A percentile compares a stretch with the other conserved stretches of the same genome.
Conservation (phyloP, 495 filamentous ascomycete species). For the Glutinoglossum americanum region DNA sequence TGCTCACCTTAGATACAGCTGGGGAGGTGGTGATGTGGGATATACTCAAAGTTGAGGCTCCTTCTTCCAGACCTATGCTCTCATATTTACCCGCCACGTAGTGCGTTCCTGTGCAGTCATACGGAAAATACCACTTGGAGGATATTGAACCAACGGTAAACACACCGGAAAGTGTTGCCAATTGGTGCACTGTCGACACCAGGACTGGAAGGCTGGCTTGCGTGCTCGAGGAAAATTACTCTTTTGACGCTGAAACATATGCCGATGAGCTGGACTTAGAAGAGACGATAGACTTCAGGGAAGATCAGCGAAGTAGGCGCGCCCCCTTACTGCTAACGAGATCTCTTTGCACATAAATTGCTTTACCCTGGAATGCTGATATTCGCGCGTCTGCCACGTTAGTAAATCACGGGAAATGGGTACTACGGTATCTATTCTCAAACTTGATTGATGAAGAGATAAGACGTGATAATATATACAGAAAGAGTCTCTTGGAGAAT, state of each 20-base stretch:
- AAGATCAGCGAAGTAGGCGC: slow-evolving; percentile 92
- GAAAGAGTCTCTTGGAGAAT: slow-evolving; percentile 36
- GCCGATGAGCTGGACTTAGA: slow-evolving; percentile 62
- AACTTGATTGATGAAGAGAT: slow-evolving; percentile 81
- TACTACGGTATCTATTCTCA: slow-evolving; percentile 79
- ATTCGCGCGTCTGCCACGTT: background rate
- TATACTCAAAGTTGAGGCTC: slow-evolving; percentile 42
- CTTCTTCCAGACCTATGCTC: background rate
- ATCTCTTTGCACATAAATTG: background rate
- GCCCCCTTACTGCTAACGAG: background rate
- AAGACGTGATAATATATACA: slow-evolving; percentile 50
- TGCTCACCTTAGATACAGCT: slow-evolving; percentile 80
- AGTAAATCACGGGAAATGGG: slow-evolving; percentile 97
- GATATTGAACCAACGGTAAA: slow-evolving; percentile 79
- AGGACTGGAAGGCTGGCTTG: slow-evolving; percentile 79
- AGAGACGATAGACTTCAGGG: slow-evolving; percentile 56
- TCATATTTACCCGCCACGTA: slow-evolving; percentile 13
- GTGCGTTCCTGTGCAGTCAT: slow-evolving; percentile 68
- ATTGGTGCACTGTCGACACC: slow-evolving; percentile 90
- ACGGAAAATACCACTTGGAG: slow-evolving; percentile 83
- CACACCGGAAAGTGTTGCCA: slow-evolving; percentile 67
- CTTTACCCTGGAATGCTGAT: slow-evolving; percentile 7
- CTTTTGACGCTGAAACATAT: slow-evolving; percentile 95
- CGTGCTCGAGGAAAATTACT: slow-evolving; percentile 81
- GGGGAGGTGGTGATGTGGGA: slow-evolving; percentile 97